phyloP scores from a whole-genome alignment of 2,329 filamentous ascomycete genomes.

The Aureobasidium subglaciale region DNA sequence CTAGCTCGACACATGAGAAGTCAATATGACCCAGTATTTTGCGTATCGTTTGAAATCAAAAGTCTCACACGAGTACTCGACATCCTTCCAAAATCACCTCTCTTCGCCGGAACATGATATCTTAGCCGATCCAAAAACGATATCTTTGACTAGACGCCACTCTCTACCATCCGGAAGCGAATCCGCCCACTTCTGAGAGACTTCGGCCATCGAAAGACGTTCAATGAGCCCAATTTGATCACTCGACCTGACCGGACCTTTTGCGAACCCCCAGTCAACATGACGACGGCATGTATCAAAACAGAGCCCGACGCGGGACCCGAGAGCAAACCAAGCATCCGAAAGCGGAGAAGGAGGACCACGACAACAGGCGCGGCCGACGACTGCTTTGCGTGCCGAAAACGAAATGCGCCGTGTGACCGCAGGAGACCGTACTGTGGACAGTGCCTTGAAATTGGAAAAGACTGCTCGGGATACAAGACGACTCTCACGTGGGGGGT shows the following conservation, averaged over 20 bases:
- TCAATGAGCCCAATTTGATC: neutral
- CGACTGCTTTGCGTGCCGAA: constrained; percentile 91
- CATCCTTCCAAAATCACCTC: neutral
- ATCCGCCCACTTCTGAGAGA: neutral
- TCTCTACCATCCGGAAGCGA: neutral
- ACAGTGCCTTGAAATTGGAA: constrained; percentile 83
- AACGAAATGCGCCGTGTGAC: constrained; percentile 79
- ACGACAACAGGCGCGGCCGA: constrained; percentile 82
- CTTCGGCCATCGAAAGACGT: neutral
- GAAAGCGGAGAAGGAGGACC: constrained; percentile 76
- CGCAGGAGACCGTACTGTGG: constrained; percentile 89
- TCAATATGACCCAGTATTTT: constrained; percentile 1
- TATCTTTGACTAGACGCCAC: neutral
- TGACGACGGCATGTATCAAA: neutral
- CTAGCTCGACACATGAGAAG: constrained; percentile 7
- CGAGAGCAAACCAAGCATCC: constrained; percentile 22
- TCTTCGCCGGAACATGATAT: neutral
- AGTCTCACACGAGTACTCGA: neutral
- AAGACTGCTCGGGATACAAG: constrained; percentile 93
- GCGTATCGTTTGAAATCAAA: constrained; percentile 6
- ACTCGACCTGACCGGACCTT: neutral
- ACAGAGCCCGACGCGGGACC: neutral
- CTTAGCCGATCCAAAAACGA: neutral
- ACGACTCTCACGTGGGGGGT: constrained; percentile 96
- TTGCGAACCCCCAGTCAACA: neutral